phyloP scores from a whole-genome alignment of 108 stramenopile genomes.

The Cyclotella baltica region DNA sequence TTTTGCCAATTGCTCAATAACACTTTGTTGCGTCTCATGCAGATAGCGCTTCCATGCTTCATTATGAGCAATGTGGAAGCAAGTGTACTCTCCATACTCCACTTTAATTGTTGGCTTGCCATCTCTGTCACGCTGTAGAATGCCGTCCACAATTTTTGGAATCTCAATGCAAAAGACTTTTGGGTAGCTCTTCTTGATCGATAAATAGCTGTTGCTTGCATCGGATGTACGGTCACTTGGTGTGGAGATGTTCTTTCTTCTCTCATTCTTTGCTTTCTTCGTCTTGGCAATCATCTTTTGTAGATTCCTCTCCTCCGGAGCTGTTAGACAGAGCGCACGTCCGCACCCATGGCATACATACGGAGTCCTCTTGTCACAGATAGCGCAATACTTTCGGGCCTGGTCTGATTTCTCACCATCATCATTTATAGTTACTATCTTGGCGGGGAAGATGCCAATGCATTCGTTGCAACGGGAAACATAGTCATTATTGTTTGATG shows the following conservation, averaged over 20 bases:
- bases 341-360: neutral
- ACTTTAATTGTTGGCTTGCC: neutral
- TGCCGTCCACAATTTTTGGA: neutral
- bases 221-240: neutral
- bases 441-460: neutral
- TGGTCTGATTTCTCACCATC: no score
- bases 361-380: neutral
- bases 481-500: neutral
- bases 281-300: neutral
- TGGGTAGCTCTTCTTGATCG: conserved; percentile 3
- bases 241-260: neutral
- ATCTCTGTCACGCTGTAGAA: neutral
- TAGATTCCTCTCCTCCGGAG: neutral
- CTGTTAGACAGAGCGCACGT: neutral
- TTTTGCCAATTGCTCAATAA: neutral
- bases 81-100: neutral
- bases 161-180: neutral
- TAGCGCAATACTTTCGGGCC: neutral
- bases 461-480: neutral
- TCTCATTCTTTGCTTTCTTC: neutral
- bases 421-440: no score
- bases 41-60: conserved; percentile 3
- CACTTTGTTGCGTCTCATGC: neutral
- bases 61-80: conserved; percentile 8
- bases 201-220: neutral